These are phyloP conservation scores for Cercospora nicotianae DNA, from an alignment of 2,329 filamentous ascomycete species.

Conservation along the genomic window DNA sequence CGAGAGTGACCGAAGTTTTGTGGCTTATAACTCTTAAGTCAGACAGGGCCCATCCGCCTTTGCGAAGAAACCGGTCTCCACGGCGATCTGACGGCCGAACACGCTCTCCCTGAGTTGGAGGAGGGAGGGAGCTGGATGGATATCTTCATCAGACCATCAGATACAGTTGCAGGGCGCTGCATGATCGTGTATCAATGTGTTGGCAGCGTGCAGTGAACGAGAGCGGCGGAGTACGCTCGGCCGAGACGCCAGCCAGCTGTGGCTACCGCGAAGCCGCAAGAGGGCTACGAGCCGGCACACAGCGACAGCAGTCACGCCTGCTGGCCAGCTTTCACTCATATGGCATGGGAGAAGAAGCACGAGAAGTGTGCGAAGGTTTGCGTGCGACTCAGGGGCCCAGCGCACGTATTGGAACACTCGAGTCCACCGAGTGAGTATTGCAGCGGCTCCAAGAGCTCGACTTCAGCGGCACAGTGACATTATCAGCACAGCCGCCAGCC, in stretches of 20 bases:
- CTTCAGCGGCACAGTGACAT: not conserved
- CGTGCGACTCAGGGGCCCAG: not conserved
- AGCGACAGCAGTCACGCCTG: not conserved
- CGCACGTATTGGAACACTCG: not conserved
- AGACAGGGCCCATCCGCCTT: not conserved
- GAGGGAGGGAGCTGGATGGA: not conserved
- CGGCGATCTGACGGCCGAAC: not conserved
- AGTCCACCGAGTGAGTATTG: not conserved
- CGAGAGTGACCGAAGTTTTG: not conserved
- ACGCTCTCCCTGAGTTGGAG: not conserved
- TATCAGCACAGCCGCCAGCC: not conserved
- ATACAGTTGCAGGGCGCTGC: not conserved
- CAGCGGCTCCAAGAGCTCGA: not conserved
- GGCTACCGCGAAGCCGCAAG: not conserved
- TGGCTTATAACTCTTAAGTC: not conserved
- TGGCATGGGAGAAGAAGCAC: not conserved
- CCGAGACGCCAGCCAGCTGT: not conserved
- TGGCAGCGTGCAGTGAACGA: not conserved
- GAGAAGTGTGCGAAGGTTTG: not conserved
- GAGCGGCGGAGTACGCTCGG: not conserved
- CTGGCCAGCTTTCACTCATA: not conserved
- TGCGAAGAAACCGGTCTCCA: not conserved
- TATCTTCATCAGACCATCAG: constrained; percentile 1
- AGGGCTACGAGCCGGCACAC: not conserved
- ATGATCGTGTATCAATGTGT: not conserved